Evolutionary conservation across 371 early-diverging fungal species (phyloP).

Genomic region (Smittium mucronatum): DNA sequence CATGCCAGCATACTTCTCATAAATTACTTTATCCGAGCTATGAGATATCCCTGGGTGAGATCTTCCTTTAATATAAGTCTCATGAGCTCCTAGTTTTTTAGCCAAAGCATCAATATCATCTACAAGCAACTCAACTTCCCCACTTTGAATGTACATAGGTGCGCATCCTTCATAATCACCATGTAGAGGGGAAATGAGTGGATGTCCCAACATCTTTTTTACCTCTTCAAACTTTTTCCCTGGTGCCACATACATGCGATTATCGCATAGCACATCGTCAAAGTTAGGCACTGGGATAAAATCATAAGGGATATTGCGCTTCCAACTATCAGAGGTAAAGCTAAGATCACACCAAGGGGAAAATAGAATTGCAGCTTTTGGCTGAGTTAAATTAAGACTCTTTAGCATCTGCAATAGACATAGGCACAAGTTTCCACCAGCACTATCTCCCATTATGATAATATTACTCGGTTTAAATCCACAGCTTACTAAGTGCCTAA

Average conservation of each 20-base stretch:
- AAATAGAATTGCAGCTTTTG: constrained; percentile 35
- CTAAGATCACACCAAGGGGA: constrained; percentile 44
- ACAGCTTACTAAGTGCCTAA: constrained; percentile 47
- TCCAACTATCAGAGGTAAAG: constrained; percentile 21
- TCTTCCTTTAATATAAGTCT: constrained; percentile 4
- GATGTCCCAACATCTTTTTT: constrained; percentile 20
- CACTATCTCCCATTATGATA: constrained; percentile 58
- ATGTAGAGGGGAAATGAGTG: constrained; percentile 31
- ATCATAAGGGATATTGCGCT: constrained; percentile 14
- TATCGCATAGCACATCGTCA: not conserved
- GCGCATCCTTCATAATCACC: constrained; percentile 38
- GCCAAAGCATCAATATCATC: constrained; percentile 24
- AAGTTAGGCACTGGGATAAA: not conserved
- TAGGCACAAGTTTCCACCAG: constrained; percentile 47
- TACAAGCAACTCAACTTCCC: constrained; percentile 28
- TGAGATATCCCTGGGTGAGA: not conserved
- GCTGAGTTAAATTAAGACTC: constrained; percentile 27
- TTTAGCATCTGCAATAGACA: constrained; percentile 17
- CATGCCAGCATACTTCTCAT: constrained; percentile 13
- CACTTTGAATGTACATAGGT: constrained; percentile 35
- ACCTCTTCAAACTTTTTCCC: constrained; percentile 17
- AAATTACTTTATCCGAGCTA: not conserved
- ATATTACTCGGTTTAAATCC: constrained; percentile 42
- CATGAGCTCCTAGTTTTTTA: constrained; percentile 9
- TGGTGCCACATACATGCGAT: constrained; percentile 25